phyloP scores from a whole-genome alignment of 2,329 filamentous ascomycete genomes.

The Capronia americana region DNA sequence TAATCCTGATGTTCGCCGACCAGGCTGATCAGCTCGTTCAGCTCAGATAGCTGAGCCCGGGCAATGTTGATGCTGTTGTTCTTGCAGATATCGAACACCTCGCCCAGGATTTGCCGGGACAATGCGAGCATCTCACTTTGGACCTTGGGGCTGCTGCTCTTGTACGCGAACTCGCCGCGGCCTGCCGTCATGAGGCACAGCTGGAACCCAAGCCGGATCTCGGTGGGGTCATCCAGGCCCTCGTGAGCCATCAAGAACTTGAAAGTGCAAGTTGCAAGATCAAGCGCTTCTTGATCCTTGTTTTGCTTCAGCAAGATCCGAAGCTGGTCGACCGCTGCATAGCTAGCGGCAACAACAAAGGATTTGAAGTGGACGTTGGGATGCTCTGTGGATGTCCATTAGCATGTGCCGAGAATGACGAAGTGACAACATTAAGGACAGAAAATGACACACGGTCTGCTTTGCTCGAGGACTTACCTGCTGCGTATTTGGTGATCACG shows the following conservation, averaged over 20 bases:
- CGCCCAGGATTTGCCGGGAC: slow-evolving; percentile 46
- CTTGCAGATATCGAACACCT: slow-evolving; percentile 44
- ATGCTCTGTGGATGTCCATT: slow-evolving; percentile 40
- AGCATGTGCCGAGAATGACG: neutral
- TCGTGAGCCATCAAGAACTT: slow-evolving; percentile 33
- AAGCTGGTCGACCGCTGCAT: slow-evolving; percentile 25
- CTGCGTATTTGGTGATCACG: slow-evolving; percentile 40
- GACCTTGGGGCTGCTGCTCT: slow-evolving; percentile 41
- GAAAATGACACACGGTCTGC: neutral
- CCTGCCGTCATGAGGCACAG: slow-evolving; percentile 47
- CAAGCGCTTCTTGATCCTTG: slow-evolving; percentile 25
- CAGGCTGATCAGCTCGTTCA: slow-evolving; percentile 48
- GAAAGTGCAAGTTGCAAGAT: slow-evolving; percentile 37
- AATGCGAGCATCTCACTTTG: slow-evolving; percentile 44
- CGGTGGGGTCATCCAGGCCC: slow-evolving; percentile 39
- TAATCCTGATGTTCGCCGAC: slow-evolving; percentile 49
- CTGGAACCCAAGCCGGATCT: slow-evolving; percentile 47
- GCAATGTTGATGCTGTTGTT: slow-evolving; percentile 45
- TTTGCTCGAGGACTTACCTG: neutral
- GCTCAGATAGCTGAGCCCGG: slow-evolving; percentile 45
- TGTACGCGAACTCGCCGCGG: slow-evolving; percentile 18
- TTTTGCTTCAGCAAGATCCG: slow-evolving; percentile 21
- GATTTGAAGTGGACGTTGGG: slow-evolving; percentile 26
- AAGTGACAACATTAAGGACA: neutral
- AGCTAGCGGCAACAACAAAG: slow-evolving; percentile 22